Evolutionary conservation across 164 flowering plant genomes (phyloP), one percentile per base, ranked within the genome.

Genomic region (Kalanchoe fedtschenkoi): DNA sequence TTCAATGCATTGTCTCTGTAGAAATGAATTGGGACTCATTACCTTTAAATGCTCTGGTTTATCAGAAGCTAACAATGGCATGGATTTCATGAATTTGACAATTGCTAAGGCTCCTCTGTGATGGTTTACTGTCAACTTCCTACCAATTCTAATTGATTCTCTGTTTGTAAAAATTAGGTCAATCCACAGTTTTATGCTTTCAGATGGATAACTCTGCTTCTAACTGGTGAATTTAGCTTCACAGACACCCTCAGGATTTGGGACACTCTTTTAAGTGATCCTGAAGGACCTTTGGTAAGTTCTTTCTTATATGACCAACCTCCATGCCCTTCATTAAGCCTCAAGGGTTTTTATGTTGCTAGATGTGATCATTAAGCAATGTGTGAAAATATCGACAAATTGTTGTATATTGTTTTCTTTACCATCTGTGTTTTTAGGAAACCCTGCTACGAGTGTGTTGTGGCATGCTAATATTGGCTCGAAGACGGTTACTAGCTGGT

Each of bases 121-220:
- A 26, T 53, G 62, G 42, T 32, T 41, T n/a, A 13, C 22, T 42
- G 8, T 14, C 24, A 37, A 15, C 19, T 34, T 22, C 9, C 43
- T 9, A 43, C 46, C 15, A 53, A 35, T 29, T 43, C 64, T n/a
- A 11, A 42, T 24, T 67, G 54, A 7, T 39, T 32, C n/a, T 8
- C 29, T 14, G n/a, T 58, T 54, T 69, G 60, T 11, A 65, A 69
- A 60, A 69, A 51, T 11, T 87, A 91, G 97, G 87, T 91, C 57
- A 91, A 91, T 72, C 97, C 97, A n/a, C 97, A 91, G 68, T 91
- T 91, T 62, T 91, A 91, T 75, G 95, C 95, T 65, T 89, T 95
- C 76, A 81, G 97, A 77, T 95, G 99, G 97, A 91, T 95, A 60
- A 95, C 99, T 35, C 92, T 95, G 43, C 88, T 95, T 62, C 80